phyloP scores from a whole-genome alignment of 75 land plant genomes.

The Azolla pinnata region DNA sequence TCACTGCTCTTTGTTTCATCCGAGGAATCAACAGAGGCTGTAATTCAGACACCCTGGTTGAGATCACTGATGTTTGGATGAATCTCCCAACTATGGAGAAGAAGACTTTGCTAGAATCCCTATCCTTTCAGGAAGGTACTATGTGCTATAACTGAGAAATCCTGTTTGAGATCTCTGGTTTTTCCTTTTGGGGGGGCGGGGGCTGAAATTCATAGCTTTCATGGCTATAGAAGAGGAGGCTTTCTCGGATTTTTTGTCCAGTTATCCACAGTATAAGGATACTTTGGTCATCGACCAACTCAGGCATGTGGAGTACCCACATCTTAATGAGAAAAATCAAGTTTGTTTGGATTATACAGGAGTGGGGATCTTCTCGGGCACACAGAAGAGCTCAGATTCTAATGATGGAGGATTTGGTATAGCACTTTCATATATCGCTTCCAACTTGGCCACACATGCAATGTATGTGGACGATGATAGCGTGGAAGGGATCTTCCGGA shows the following conservation, averaged over 20 bases:
- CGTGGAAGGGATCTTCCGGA: slow-evolving; percentile 12
- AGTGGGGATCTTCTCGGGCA: slow-evolving; percentile 19
- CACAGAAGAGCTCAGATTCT: slow-evolving; percentile 3
- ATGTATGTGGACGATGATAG: slow-evolving; percentile 12
- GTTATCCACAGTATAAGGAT: slow-evolving; percentile 16
- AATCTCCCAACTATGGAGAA: too few relatives aligned
- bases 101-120: too few relatives aligned
- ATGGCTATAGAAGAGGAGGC: too few relatives aligned
- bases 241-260: slow-evolving; percentile 12
- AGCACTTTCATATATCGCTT: slow-evolving; percentile 13
- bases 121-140: too few relatives aligned
- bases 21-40: too few relatives aligned
- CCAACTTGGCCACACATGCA: slow-evolving; percentile 24
- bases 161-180: too few relatives aligned
- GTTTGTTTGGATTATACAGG: slow-evolving; percentile 25
- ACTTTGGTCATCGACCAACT: slow-evolving; percentile 16
- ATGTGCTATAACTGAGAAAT: too few relatives aligned
- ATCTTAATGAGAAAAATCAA: slow-evolving; percentile 17
- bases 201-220: too few relatives aligned
- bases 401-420: not conserved
- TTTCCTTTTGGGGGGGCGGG: too few relatives aligned
- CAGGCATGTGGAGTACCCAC: slow-evolving; percentile 23
- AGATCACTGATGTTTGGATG: too few relatives aligned
- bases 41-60: too few relatives aligned
- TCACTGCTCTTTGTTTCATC: too few relatives aligned